A percentile compares a stretch with the other conserved stretches of the same genome.
Evolutionary conservation across 495 filamentous ascomycete species (phyloP).

Genomic region (Xylaria nigripes): DNA sequence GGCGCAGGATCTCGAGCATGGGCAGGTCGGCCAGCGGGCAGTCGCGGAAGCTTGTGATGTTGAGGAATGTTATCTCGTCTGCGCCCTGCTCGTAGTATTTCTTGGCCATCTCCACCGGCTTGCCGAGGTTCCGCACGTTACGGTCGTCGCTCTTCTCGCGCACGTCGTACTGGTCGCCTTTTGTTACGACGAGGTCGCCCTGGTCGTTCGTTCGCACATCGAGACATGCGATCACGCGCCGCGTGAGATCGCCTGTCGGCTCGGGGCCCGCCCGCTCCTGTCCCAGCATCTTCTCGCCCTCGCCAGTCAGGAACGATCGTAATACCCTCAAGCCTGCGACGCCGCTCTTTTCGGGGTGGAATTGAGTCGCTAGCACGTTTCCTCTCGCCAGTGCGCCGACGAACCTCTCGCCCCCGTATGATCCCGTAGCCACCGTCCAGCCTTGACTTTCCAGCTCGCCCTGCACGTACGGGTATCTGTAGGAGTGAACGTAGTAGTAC

Average conservation of each 20-base stretch:
- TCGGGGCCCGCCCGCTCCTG: slow-evolving; percentile 15
- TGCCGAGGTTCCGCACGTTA: slow-evolving; percentile 84
- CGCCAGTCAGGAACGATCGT: slow-evolving; percentile 73
- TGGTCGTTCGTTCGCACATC: slow-evolving; percentile 95
- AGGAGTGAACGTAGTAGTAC: slow-evolving; percentile 98
- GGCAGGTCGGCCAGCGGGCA: slow-evolving; percentile 85
- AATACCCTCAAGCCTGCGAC: slow-evolving; percentile 75
- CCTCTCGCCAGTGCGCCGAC: slow-evolving; percentile 80
- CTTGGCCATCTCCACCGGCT: slow-evolving; percentile 89
- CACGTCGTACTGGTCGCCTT: slow-evolving; percentile 99
- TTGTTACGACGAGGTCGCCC: slow-evolving; percentile 93
- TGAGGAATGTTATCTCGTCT: slow-evolving; percentile 93
- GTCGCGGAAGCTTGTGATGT: slow-evolving; percentile 95
- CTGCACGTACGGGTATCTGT: slow-evolving; percentile 67
- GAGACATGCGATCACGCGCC: slow-evolving; percentile 87
- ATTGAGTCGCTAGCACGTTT: slow-evolving; percentile 86
- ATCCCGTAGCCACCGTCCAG: slow-evolving; percentile 81
- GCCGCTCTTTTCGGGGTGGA: slow-evolving; percentile 96
- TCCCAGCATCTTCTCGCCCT: slow-evolving; percentile 37
- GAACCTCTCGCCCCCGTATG: slow-evolving; percentile 84
- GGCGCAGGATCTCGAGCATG: slow-evolving; percentile 87
- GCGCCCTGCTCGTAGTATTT: slow-evolving; percentile 95
- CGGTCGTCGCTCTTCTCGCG: slow-evolving; percentile 77
- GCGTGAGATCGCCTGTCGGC: slow-evolving; percentile 60
- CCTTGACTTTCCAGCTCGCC: slow-evolving; percentile 67